Conservation (phyloP, 1,284 basidiomycete genomes). For the Melampsora occidentalis region DNA sequence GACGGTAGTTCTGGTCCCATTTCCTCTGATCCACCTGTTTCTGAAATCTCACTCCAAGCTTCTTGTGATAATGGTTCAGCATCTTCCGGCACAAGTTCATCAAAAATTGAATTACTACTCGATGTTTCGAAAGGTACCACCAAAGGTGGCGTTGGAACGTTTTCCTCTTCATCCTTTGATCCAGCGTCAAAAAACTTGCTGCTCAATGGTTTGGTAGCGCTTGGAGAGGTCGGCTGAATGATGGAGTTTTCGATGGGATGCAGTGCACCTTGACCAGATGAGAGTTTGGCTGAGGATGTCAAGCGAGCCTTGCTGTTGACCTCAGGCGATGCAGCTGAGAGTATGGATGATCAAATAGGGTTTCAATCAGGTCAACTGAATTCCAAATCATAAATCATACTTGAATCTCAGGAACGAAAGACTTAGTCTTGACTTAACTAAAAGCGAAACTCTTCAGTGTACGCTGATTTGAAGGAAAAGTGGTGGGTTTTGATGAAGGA, state of each 20-base stretch:
- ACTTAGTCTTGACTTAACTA: slow-evolving; percentile 12
- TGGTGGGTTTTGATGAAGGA: slow-evolving; percentile 8
- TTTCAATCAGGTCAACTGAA: too few relatives aligned
- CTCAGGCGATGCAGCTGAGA: too few relatives aligned
- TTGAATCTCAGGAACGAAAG: too few relatives aligned
- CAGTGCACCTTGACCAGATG: too few relatives aligned
- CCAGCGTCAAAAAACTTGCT: slow-evolving; percentile 30
- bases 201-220: too few relatives aligned
- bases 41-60: slow-evolving; percentile 21
- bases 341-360: too few relatives aligned
- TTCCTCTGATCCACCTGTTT: too few relatives aligned
- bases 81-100: slow-evolving; percentile 25
- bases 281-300: too few relatives aligned
- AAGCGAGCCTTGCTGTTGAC: too few relatives aligned
- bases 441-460: slow-evolving; percentile 39
- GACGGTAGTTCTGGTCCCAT: slow-evolving; percentile 26
- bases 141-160: neutral
- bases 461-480: slow-evolving; percentile 19
- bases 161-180: neutral
- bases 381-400: too few relatives aligned
- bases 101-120: slow-evolving; percentile 5
- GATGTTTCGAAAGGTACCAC: slow-evolving; percentile 14
- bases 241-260: too few relatives aligned
- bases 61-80: slow-evolving; percentile 23
- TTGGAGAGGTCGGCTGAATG: too few relatives aligned